phyloP scores from a whole-genome alignment of 2,329 filamentous ascomycete species.

The Lachnellula hyalina region DNA sequence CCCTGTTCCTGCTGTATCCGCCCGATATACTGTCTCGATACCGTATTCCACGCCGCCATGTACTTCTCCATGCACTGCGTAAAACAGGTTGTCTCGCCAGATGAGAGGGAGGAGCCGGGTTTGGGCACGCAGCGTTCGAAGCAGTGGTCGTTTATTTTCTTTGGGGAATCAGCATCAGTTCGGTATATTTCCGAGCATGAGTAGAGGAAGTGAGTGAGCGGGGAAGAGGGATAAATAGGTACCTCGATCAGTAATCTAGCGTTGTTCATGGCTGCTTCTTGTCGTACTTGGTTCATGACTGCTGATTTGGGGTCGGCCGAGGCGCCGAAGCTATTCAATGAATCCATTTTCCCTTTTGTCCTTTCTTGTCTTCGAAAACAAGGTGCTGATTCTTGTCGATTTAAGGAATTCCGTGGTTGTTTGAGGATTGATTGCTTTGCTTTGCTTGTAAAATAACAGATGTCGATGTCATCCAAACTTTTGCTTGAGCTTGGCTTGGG shows the following conservation, averaged over 20 bases:
- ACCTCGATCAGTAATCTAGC: constrained; percentile 67
- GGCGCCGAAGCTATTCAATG: constrained; percentile 12
- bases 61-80: constrained; percentile 81
- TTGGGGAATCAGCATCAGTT: constrained; percentile 37
- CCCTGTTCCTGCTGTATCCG: constrained; percentile 29
- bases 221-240: constrained; percentile 23
- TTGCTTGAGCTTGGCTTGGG: neutral
- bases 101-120: constrained; percentile 57
- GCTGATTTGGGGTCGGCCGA: constrained; percentile 26
- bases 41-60: constrained; percentile 72
- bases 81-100: constrained; percentile 64
- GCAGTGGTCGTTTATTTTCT: constrained; percentile 80
- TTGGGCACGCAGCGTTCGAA: constrained; percentile 72
- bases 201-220: neutral
- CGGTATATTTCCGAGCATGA: no score
- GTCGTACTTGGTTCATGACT: constrained; percentile 49
- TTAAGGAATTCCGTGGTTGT: neutral
- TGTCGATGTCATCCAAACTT: no score
- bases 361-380: no score
- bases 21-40: constrained; percentile 62
- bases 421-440: constrained; percentile 2
- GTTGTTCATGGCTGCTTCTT: constrained; percentile 60
- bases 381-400: neutral
- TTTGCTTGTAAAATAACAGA: neutral
- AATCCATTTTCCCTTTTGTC: neutral